Evolutionary conservation across 1,139 yeast genomes (phyloP).

Genomic region (Protomyces inundatus): DNA sequence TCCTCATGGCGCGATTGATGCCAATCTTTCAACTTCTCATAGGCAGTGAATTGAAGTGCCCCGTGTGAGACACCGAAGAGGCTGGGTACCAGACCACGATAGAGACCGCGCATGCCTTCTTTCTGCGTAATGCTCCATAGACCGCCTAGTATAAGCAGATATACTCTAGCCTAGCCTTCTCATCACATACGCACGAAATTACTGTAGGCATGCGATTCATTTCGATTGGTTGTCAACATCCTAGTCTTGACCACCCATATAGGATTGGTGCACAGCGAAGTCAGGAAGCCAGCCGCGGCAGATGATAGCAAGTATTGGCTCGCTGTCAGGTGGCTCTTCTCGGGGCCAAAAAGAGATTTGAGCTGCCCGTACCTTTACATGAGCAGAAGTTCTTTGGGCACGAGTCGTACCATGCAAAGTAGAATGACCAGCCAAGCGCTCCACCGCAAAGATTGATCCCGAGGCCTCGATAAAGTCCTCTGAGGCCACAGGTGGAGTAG

Average conservation of each 20-base stretch:
- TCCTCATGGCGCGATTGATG: conserved; percentile 9
- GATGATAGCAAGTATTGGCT: conserved; percentile 50
- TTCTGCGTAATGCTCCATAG: conserved; percentile 46
- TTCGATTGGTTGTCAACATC: conserved; percentile 44
- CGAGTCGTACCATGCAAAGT: conserved; percentile 59
- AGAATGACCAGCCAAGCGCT: conserved; percentile 80
- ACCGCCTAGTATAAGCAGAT: conserved; percentile 51
- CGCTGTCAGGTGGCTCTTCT: conserved; percentile 21
- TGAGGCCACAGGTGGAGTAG: conserved; percentile 1
- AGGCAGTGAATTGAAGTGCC: conserved; percentile 77
- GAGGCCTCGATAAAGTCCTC: conserved; percentile 66
- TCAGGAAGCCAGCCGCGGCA: conserved; percentile 64
- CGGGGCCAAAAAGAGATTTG: conserved; percentile 18
- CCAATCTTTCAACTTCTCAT: conserved; percentile 61
- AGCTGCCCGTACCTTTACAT: conserved; percentile 4
- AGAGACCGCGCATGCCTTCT: conserved; percentile 69
- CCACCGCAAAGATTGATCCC: conserved; percentile 78
- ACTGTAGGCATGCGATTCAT: conserved; percentile 34
- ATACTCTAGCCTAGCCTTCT: no score
- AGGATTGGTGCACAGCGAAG: conserved; percentile 79
- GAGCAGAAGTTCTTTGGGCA: background rate
- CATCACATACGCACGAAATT: background rate
- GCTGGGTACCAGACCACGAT: conserved; percentile 81
- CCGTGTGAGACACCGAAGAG: conserved; percentile 82
- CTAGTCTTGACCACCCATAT: conserved; percentile 90